phyloP scores from a whole-genome alignment of 148 eudicot species.

The Hydrangea macrophylla region DNA sequence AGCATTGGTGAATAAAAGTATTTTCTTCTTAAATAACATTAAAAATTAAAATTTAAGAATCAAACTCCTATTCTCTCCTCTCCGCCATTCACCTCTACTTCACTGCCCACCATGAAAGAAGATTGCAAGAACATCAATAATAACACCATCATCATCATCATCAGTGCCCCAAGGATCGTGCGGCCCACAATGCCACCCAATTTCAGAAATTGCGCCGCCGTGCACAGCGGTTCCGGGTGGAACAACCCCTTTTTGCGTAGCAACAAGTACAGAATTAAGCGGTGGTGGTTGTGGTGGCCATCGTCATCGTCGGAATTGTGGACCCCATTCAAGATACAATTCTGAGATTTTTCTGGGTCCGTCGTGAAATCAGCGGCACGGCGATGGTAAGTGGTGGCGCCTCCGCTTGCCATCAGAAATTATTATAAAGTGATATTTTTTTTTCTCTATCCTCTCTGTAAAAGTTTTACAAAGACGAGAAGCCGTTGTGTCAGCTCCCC shows the following conservation, averaged over 20 bases:
- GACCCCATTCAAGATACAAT: neutral
- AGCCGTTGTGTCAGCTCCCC: neutral
- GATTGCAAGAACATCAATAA: conserved; percentile 32
- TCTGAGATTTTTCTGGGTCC: conserved; percentile 2
- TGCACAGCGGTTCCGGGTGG: conserved; percentile 11
- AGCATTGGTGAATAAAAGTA: too few species aligned
- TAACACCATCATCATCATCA: conserved; percentile 26
- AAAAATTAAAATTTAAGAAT: too few species aligned
- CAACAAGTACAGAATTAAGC: conserved; percentile 14
- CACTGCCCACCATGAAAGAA: conserved; percentile 17
- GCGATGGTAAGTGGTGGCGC: conserved; percentile 41
- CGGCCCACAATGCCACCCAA: conserved; percentile 34
- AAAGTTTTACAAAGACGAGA: neutral
- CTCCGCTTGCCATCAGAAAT: neutral
- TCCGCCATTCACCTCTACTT: conserved; percentile 5
- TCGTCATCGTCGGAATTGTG: neutral
- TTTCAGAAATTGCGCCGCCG: neutral
- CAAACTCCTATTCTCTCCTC: conserved; percentile 6
- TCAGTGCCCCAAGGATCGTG: conserved; percentile 23
- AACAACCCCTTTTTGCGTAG: conserved; percentile 10
- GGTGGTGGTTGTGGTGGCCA: conserved; percentile 10
- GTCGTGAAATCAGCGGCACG: conserved; percentile 27
- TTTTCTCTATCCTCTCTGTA: neutral
- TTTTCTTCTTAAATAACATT: too few species aligned
- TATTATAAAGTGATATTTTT: neutral